Evolutionary conservation across 768 basidiomycete genomes (phyloP).

Genomic region (Mycena filopes): DNA sequence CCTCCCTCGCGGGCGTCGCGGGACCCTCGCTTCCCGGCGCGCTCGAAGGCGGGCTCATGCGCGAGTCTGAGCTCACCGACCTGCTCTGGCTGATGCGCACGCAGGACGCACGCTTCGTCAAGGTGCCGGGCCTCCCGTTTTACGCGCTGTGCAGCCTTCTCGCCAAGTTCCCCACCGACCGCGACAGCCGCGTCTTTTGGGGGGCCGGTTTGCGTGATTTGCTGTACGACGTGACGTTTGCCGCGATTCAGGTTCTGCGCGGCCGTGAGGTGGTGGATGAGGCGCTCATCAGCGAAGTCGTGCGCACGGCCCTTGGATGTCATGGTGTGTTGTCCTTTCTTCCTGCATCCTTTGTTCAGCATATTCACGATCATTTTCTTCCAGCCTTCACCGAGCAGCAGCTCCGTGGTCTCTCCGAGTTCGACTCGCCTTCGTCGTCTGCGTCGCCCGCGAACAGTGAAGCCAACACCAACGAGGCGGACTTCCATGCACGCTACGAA

Average conservation of each 20-base stretch:
- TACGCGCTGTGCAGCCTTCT: constrained; percentile 80
- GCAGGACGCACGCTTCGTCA: constrained; percentile 88
- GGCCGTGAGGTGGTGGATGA: constrained; percentile 57
- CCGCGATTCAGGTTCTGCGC: constrained; percentile 69
- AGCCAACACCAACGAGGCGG: constrained; percentile 22
- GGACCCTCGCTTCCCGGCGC: constrained; percentile 68
- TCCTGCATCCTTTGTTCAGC: background rate
- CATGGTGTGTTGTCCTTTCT: constrained; percentile 55
- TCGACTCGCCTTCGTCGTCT: constrained; percentile 21
- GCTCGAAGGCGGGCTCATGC: constrained; percentile 72
- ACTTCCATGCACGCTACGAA: constrained; percentile 29
- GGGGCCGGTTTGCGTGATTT: constrained; percentile 68
- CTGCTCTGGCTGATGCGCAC: constrained; percentile 77
- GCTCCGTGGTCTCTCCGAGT: constrained; percentile 34
- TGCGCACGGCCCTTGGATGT: constrained; percentile 62
- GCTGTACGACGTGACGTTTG: constrained; percentile 63
- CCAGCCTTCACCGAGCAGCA: constrained; percentile 76
- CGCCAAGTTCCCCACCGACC: constrained; percentile 81
- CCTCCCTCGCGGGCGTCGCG: constrained; percentile 73
- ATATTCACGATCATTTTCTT: constrained; percentile 6
- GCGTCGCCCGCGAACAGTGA: constrained; percentile 7
- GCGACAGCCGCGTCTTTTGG: constrained; percentile 84
- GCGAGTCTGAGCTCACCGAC: constrained; percentile 72
- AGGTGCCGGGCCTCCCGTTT: constrained; percentile 85
- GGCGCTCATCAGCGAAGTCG: constrained; percentile 57